Evolutionary conservation across 1,284 basidiomycete genomes (phyloP).

Genomic region (Apiotrichum sp.): DNA sequence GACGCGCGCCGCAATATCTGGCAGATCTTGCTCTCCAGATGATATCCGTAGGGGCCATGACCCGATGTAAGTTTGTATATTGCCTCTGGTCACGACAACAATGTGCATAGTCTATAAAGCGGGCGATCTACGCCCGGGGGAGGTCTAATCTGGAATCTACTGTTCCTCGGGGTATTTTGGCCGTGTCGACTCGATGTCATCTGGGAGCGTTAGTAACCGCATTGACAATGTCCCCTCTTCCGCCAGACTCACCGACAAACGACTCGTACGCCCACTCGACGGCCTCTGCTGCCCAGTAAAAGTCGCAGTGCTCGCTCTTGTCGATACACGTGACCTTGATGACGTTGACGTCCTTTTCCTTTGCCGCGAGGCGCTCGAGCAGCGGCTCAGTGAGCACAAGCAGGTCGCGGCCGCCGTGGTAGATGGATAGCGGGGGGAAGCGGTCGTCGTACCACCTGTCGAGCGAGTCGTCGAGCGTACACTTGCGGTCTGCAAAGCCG

Average conservation of each 20-base stretch:
- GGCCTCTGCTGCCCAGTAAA: constrained; percentile 56
- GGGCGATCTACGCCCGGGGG: too few species aligned
- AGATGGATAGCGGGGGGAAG: constrained; percentile 57
- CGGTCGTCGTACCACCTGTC: constrained; percentile 55
- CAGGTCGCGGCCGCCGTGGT: constrained; percentile 53
- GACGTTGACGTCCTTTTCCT: constrained; percentile 52
- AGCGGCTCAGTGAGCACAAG: constrained; percentile 52
- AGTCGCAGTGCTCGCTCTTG: constrained; percentile 51
- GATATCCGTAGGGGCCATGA: too few species aligned
- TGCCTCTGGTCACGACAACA: neutral
- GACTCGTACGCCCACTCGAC: constrained; percentile 55
- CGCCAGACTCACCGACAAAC: constrained; percentile 40
- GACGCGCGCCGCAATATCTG: too few species aligned
- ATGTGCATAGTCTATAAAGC: neutral
- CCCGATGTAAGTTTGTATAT: too few species aligned
- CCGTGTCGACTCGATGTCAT: constrained; percentile 41
- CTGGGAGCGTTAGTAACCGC: constrained; percentile 10
- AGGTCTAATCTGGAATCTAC: constrained; percentile 1
- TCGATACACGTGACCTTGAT: constrained; percentile 53
- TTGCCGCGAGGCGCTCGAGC: constrained; percentile 49
- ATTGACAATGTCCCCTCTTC: too few species aligned
- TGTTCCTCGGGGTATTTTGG: constrained; percentile 34
- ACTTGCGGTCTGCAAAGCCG: constrained; percentile 56
- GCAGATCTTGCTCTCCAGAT: too few species aligned
- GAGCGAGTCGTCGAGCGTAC: constrained; percentile 52